Evolutionary conservation across 2,329 filamentous ascomycete genomes (phyloP).

Genomic region (Hortaea werneckii): DNA sequence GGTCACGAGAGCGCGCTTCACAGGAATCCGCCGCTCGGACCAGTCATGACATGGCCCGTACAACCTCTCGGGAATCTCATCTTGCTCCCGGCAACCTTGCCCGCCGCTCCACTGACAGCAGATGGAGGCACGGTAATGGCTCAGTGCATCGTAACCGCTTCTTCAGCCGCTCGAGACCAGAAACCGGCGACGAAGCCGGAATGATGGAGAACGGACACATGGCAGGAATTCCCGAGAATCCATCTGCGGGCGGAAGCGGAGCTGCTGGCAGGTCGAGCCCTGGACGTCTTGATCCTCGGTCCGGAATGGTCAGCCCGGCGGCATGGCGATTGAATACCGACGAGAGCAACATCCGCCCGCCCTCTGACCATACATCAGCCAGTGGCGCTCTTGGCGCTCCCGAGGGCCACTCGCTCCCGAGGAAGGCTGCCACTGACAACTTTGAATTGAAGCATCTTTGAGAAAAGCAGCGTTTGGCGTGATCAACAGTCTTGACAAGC

Average conservation of each 20-base stretch:
- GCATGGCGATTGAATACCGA: slow-evolving; percentile 22
- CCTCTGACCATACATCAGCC: slow-evolving; percentile 3
- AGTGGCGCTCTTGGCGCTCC: slow-evolving; percentile 8
- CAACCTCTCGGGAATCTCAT: slow-evolving; percentile 16
- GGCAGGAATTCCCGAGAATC: slow-evolving; percentile 27
- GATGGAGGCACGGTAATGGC: slow-evolving; percentile 13
- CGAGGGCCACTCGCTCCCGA: slow-evolving; percentile 8
- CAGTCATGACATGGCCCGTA: slow-evolving; percentile 19
- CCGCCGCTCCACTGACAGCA: slow-evolving; percentile 20
- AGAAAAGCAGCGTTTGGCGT: too few relatives aligned
- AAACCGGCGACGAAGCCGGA: slow-evolving; percentile 17
- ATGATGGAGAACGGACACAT: slow-evolving; percentile 26
- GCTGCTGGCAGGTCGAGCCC: background rate
- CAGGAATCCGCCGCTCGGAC: slow-evolving; percentile 7
- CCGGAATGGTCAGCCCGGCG: slow-evolving; percentile 21
- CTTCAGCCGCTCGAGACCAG: slow-evolving; percentile 39
- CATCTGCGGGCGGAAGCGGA: slow-evolving; percentile 3
- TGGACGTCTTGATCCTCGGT: slow-evolving; percentile 20
- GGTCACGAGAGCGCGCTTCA: slow-evolving; percentile 23
- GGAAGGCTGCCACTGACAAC: slow-evolving; percentile 19
- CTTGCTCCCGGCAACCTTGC: slow-evolving; percentile 17
- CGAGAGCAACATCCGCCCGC: slow-evolving; percentile 12
- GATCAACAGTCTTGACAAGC: too few relatives aligned
- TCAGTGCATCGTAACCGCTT: slow-evolving; percentile 50
- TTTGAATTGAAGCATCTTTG: slow-evolving; percentile 16